phyloP scores from a whole-genome alignment of 192 early-diverging fungal species.

The Haplosporangium gracile region DNA sequence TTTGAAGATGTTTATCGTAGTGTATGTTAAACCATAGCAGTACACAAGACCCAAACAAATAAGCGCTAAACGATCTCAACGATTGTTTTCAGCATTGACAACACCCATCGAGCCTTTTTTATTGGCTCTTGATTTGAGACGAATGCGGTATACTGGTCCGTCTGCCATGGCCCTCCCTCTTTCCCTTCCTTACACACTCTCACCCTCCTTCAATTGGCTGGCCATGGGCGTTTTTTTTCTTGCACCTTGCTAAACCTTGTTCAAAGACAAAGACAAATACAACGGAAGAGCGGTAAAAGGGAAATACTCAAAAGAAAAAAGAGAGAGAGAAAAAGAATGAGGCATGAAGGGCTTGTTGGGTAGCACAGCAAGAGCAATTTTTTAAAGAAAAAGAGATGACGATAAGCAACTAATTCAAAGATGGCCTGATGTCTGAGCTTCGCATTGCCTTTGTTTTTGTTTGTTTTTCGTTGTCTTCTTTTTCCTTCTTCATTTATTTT shows the following conservation, averaged over 20 bases:
- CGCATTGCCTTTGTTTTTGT: neutral
- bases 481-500: neutral
- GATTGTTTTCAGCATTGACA: neutral
- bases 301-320: neutral
- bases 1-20: neutral
- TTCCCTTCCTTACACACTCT: neutral
- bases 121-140: neutral
- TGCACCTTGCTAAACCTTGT: neutral
- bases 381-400: neutral
- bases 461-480: neutral
- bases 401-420: neutral
- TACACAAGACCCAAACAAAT: neutral
- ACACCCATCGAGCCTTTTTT: neutral
- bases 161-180: neutral
- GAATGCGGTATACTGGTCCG: neutral
- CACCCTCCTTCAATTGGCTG: neutral
- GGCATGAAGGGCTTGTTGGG: slow-evolving; percentile 30
- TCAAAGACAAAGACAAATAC: neutral
- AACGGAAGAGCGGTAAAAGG: too few relatives aligned
- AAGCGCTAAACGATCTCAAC: neutral
- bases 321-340: neutral
- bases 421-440: slow-evolving; percentile 27
- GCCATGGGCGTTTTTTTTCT: neutral
- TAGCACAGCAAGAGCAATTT: slow-evolving; percentile 45
- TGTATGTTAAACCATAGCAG: neutral